Conservation (phyloP, 129 eudicot genomes). For the Smallanthus sonchifolius region DNA sequence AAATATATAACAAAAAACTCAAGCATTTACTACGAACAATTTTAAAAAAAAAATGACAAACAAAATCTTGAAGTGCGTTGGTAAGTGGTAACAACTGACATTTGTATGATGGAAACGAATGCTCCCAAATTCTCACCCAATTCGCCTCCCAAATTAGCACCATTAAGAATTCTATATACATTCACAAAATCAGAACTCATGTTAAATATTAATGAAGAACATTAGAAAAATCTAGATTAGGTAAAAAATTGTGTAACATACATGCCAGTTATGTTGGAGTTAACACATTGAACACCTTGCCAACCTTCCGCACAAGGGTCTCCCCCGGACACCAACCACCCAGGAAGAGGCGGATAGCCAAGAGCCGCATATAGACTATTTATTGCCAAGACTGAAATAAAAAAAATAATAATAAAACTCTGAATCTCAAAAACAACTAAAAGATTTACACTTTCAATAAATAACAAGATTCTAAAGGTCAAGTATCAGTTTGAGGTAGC, state of each 20-base stretch:
- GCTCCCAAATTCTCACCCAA: conserved; percentile 61
- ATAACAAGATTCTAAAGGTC: background rate
- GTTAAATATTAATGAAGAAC: background rate
- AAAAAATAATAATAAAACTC: conserved; percentile 8
- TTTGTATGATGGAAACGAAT: conserved; percentile 64
- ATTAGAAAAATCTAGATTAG: background rate
- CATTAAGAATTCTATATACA: conserved; percentile 60
- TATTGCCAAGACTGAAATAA: conserved; percentile 68
- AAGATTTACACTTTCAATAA: background rate
- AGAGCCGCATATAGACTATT: conserved; percentile 72
- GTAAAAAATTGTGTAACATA: conserved; percentile 37
- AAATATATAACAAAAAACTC: background rate
- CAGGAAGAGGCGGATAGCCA: conserved; percentile 72
- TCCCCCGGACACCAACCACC: conserved; percentile 78
- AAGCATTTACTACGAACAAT: background rate
- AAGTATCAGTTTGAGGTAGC: too few species aligned
- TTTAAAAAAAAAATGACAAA: background rate
- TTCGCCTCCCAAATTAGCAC: conserved; percentile 79
- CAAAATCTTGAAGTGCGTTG: background rate
- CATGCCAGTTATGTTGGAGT: conserved; percentile 76
- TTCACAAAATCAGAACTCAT: conserved; percentile 9
- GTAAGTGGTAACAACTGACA: conserved; percentile 45
- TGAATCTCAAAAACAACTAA: background rate
- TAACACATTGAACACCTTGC: conserved; percentile 94
- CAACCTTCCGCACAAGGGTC: conserved; percentile 91